A percentile compares a stretch with the other conserved stretches of the same genome.
phyloP scores from a whole-genome alignment of 1,284 basidiomycete species.

The Exobasidium cylindrosporum region DNA sequence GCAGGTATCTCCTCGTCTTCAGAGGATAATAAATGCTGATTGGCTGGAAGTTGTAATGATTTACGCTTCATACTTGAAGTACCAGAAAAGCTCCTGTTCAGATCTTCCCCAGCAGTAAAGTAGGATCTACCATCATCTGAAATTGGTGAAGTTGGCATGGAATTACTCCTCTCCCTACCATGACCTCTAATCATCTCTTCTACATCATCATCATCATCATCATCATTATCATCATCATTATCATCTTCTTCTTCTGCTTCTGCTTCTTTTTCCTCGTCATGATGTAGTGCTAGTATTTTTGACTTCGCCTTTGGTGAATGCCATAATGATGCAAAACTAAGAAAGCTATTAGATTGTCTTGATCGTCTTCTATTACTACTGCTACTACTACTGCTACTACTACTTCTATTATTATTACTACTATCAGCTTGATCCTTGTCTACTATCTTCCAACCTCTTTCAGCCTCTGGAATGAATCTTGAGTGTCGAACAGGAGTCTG shows the following conservation, averaged over 20 bases:
- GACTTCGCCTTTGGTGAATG: not conserved
- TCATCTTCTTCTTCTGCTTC: not conserved
- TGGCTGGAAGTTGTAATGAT: not conserved
- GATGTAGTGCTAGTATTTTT: not conserved
- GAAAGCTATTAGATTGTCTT: not conserved
- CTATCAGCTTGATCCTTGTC: not conserved
- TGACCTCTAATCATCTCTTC: too few species aligned
- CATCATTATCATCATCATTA: not conserved
- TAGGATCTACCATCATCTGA: not conserved
- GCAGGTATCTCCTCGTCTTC: not conserved
- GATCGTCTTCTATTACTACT: not conserved
- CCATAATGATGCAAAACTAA: not conserved
- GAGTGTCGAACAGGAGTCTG: not conserved
- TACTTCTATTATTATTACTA: not conserved
- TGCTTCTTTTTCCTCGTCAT: not conserved
- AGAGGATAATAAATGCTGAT: not conserved
- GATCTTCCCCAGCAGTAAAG: not conserved
- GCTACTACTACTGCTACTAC: not conserved
- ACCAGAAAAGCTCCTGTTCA: not conserved
- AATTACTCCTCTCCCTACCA: not conserved
- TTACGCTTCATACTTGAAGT: not conserved
- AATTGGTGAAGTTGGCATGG: not conserved
- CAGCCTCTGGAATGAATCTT: constrained; percentile 5
- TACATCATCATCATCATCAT: not conserved
- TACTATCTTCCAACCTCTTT: constrained; percentile 2